phyloP scores from a whole-genome alignment of 805 yeast genomes.

The Candida maesae region DNA sequence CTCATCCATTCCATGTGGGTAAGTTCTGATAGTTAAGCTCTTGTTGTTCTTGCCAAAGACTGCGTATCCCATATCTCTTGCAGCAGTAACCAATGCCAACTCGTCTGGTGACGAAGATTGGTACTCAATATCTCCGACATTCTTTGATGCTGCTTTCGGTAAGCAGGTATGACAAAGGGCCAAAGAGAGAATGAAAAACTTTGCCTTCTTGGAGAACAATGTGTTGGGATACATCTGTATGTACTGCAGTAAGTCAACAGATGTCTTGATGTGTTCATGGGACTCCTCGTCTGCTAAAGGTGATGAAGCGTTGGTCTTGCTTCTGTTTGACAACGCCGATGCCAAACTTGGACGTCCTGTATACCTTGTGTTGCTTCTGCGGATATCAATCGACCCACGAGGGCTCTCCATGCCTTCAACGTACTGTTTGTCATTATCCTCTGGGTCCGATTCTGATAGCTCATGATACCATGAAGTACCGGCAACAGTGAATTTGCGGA shows the following conservation, averaged over 20 bases:
- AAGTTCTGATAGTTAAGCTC: constrained; percentile 63
- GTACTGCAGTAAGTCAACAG: constrained; percentile 64
- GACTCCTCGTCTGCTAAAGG: constrained; percentile 1
- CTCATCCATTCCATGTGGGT: constrained; percentile 74
- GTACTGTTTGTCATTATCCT: constrained; percentile 13
- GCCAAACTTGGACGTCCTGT: constrained; percentile 60
- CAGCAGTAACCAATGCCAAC: constrained; percentile 88
- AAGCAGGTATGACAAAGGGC: constrained; percentile 90
- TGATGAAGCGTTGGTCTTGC: not conserved
- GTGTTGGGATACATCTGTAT: constrained; percentile 71
- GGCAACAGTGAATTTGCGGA: constrained; percentile 80
- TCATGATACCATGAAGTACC: constrained; percentile 92
- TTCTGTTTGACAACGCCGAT: constrained; percentile 30
- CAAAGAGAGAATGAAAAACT: constrained; percentile 73
- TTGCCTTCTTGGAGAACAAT: constrained; percentile 65
- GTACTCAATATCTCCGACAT: constrained; percentile 56
- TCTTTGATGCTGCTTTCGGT: constrained; percentile 51
- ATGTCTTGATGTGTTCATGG: constrained; percentile 37
- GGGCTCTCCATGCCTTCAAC: constrained; percentile 1
- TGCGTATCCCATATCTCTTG: constrained; percentile 91
- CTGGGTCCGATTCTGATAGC: constrained; percentile 34
- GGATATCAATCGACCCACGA: constrained; percentile 37
- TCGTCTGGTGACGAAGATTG: constrained; percentile 98
- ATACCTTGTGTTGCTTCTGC: constrained; percentile 37
- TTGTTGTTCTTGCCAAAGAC: constrained; percentile 65